Conservation (phyloP, 148 eudicot genomes). For the Heliamphora exappendiculata region DNA sequence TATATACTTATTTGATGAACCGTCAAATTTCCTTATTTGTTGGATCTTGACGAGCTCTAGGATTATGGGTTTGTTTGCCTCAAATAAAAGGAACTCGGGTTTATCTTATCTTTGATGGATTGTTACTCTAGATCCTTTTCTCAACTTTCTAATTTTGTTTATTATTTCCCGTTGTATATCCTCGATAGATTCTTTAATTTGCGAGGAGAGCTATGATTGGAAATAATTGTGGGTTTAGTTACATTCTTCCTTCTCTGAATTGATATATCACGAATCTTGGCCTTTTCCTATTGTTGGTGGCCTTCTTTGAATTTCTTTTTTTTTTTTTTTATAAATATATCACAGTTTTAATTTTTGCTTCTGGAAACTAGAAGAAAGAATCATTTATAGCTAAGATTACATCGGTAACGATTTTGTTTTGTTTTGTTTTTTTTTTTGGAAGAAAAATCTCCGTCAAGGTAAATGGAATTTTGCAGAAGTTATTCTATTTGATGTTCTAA, state of each 20-base stretch:
- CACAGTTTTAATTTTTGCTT: neutral
- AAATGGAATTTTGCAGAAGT: neutral
- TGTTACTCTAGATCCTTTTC: conserved; percentile 7
- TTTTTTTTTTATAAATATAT: neutral
- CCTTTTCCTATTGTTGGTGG: neutral
- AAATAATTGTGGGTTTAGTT: neutral
- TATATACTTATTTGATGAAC: neutral
- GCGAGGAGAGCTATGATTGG: neutral
- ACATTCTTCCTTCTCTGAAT: neutral
- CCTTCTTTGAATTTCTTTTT: neutral
- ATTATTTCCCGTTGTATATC: neutral
- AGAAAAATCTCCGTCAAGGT: neutral
- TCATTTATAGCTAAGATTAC: neutral
- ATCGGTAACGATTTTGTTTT: neutral
- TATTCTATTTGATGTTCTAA: neutral
- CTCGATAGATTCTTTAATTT: neutral
- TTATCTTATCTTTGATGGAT: neutral
- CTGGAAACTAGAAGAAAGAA: neutral
- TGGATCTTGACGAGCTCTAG: no score
- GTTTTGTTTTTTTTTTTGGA: no score
- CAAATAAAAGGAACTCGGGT: neutral
- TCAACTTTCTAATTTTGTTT: conserved; percentile 5
- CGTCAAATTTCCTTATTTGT: neutral
- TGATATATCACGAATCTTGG: neutral
- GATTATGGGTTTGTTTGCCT: neutral